Evolutionary conservation across 2,329 filamentous ascomycete species (phyloP).

Genomic region (Penicillium vulpinum): DNA sequence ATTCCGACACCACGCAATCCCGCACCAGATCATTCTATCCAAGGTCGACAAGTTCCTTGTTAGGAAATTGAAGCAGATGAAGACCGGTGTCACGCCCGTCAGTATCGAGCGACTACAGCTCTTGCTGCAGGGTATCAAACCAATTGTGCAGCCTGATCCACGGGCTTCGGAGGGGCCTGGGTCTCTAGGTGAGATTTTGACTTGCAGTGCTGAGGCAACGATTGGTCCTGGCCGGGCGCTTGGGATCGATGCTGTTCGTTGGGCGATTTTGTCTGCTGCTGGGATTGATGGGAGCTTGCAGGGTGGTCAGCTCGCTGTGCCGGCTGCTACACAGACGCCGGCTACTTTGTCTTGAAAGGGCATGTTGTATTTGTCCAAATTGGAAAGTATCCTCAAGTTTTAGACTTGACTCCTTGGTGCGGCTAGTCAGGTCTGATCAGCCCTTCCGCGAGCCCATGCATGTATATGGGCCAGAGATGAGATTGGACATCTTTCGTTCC

Average conservation of each 20-base stretch:
- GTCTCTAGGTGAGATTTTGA: slow-evolving; percentile 61
- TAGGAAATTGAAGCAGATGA: slow-evolving; percentile 34
- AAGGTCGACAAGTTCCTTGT: slow-evolving; percentile 62
- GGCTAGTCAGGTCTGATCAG: neutral
- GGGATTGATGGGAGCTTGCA: slow-evolving; percentile 52
- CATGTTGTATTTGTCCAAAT: neutral
- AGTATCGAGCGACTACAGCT: slow-evolving; percentile 39
- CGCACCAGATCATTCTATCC: slow-evolving; percentile 65
- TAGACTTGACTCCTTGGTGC: neutral
- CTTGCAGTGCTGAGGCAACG: slow-evolving; percentile 55
- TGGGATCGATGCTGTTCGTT: slow-evolving; percentile 63
- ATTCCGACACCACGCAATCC: slow-evolving; percentile 57
- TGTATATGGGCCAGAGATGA: neutral
- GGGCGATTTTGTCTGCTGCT: slow-evolving; percentile 64
- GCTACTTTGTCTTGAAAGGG: neutral
- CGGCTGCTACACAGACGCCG: neutral
- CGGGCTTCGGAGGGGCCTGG: slow-evolving; percentile 38
- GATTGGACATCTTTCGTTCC: neutral
- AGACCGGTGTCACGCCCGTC: slow-evolving; percentile 29
- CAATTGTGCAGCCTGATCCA: slow-evolving; percentile 47
- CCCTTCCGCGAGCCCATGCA: neutral
- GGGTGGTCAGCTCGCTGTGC: slow-evolving; percentile 12
- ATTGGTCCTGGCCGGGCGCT: slow-evolving; percentile 50
- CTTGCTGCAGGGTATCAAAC: slow-evolving; percentile 41
- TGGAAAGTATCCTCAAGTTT: neutral